Percentiles rank a stretch among this genome's conserved stretches.
Evolutionary conservation across 495 filamentous ascomycete species (phyloP).

Genomic region (Bacidia rubella): DNA sequence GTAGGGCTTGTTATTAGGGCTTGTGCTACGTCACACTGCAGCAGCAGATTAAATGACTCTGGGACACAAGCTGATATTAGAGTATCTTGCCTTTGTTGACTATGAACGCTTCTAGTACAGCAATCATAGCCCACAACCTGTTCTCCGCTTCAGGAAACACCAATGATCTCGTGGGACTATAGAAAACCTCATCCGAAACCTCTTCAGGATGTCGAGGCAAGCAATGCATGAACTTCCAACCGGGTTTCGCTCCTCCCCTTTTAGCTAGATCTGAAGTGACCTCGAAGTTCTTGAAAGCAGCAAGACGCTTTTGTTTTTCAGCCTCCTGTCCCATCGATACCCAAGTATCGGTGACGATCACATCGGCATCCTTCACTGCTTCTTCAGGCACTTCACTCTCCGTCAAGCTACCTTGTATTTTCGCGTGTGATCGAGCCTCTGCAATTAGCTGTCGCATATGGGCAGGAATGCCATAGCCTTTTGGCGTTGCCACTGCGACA

Average conservation of each 20-base stretch:
- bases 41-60: too few relatives aligned
- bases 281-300: conserved; percentile 80
- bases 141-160: conserved; percentile 95
- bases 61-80: conserved; percentile 15
- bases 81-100: conserved; percentile 72
- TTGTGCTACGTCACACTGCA: neutral
- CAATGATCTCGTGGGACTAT: conserved; percentile 54
- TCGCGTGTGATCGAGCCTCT: conserved; percentile 39
- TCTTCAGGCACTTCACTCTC: conserved; percentile 75
- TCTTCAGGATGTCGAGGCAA: conserved; percentile 89
- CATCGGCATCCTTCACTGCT: conserved; percentile 75
- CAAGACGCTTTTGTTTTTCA: conserved; percentile 58
- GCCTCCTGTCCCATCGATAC: conserved; percentile 93
- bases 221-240: conserved; percentile 99
- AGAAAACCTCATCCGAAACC: conserved; percentile 89
- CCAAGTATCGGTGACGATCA: conserved; percentile 95
- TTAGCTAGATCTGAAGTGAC: conserved; percentile 71
- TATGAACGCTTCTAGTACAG: conserved; percentile 77
- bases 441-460: conserved; percentile 57
- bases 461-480: conserved; percentile 62
- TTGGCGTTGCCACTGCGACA: conserved; percentile 72
- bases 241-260: conserved; percentile 71
- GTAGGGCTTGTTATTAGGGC: neutral
- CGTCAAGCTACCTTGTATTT: conserved; percentile 47
- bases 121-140: conserved; percentile 77